Conservation (phyloP, 1,284 basidiomycete species). For the Ceratobasidium sp. region DNA sequence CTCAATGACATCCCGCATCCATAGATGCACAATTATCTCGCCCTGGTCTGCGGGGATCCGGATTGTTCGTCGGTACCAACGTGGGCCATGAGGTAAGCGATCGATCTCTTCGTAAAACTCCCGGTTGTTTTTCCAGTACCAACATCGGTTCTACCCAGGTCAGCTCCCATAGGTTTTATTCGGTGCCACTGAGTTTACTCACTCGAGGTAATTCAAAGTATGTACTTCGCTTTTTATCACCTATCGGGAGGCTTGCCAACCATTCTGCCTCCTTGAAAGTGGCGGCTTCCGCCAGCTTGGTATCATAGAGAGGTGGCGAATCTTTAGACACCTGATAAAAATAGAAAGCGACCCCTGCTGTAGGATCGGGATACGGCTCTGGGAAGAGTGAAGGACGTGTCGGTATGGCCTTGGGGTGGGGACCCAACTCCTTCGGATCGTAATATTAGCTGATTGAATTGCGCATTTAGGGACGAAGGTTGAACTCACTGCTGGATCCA, state of each 20-base stretch:
- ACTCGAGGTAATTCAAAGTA: background rate
- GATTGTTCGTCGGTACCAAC: background rate
- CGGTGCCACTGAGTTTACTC: no score
- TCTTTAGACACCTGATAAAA: background rate
- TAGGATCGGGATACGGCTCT: background rate
- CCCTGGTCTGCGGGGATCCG: background rate
- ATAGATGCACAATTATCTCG: background rate
- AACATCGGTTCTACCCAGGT: background rate
- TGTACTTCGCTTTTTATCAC: background rate
- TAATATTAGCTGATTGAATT: no score
- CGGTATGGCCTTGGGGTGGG: no score
- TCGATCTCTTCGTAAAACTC: background rate
- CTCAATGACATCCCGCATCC: background rate
- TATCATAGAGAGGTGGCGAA: background rate
- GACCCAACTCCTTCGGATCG: no score
- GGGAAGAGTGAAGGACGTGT: background rate
- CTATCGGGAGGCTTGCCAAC: background rate
- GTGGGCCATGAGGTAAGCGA: background rate
- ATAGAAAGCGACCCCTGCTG: background rate
- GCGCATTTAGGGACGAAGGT: no score
- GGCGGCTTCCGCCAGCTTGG: background rate
- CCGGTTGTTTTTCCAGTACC: background rate
- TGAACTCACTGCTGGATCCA: no score
- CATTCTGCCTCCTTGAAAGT: background rate
- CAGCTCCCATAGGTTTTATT: background rate